Percentiles rank a stretch among this genome's conserved stretches.
phyloP scores from a whole-genome alignment of 2,329 filamentous ascomycete species.

The Mycocentrospora acerina region DNA sequence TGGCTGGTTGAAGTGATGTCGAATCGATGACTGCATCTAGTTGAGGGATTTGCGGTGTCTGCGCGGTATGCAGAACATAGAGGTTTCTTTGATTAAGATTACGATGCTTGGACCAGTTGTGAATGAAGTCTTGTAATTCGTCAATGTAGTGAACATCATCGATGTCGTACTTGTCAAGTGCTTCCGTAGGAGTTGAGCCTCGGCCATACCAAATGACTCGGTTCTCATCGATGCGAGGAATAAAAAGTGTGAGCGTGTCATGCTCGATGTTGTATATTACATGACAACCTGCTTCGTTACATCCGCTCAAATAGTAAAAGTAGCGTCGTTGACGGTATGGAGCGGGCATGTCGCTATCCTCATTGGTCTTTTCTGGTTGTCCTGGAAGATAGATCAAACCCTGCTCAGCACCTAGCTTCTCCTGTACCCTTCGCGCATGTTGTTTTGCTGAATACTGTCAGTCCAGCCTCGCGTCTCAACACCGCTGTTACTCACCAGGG shows the following conservation, averaged over 20 bases:
- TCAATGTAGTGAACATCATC: slow-evolving; percentile 65
- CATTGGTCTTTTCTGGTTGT: slow-evolving; percentile 50
- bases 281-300: slow-evolving; percentile 55
- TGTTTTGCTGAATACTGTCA: slow-evolving; percentile 38
- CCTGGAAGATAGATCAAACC: slow-evolving; percentile 61
- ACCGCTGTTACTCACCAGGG: slow-evolving; percentile 30
- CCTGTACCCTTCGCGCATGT: slow-evolving; percentile 42
- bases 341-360: slow-evolving; percentile 61
- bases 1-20: slow-evolving; percentile 63
- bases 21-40: slow-evolving; percentile 20
- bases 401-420: slow-evolving; percentile 33
- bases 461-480: background rate
- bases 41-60: slow-evolving; percentile 15
- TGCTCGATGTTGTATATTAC: slow-evolving; percentile 59
- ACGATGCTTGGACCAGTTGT: slow-evolving; percentile 30
- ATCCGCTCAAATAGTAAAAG: slow-evolving; percentile 62
- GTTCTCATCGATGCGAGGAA: slow-evolving; percentile 66
- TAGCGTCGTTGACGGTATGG: slow-evolving; percentile 62
- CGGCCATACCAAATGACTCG: slow-evolving; percentile 65
- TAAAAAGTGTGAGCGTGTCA: slow-evolving; percentile 70
- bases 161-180: slow-evolving; percentile 64
- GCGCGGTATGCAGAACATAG: slow-evolving; percentile 40
- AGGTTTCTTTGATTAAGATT: slow-evolving; percentile 20
- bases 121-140: slow-evolving; percentile 31
- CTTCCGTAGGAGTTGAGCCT: slow-evolving; percentile 62